phyloP scores from a whole-genome alignment of 495 filamentous ascomycete genomes.

The Cairneyella variabilis region DNA sequence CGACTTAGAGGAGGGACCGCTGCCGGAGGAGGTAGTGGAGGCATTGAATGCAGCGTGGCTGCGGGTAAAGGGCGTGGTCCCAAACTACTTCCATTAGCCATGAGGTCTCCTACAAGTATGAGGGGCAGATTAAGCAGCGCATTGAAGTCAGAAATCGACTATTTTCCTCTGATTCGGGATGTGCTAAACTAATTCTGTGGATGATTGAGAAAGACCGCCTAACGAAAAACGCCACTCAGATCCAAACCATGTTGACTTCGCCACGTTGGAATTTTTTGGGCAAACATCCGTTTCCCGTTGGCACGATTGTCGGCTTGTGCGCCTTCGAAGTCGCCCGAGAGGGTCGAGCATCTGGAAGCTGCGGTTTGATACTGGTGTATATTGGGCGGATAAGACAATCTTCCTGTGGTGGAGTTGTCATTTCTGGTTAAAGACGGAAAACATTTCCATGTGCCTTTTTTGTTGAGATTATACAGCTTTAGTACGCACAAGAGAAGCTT shows the following conservation, averaged over 20 bases:
- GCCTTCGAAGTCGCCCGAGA: slow-evolving; percentile 9
- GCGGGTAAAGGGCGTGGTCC: not conserved
- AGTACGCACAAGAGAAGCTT: not conserved
- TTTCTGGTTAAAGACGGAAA: slow-evolving; percentile 3
- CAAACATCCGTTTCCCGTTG: slow-evolving; percentile 7
- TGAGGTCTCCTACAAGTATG: too few relatives aligned
- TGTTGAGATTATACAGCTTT: not conserved
- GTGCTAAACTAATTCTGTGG: too few relatives aligned
- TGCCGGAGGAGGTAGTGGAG: not conserved
- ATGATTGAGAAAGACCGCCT: too few relatives aligned
- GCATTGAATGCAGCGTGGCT: not conserved
- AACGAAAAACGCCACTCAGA: too few relatives aligned
- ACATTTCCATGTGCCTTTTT: slow-evolving; percentile 1
- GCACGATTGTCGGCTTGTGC: slow-evolving; percentile 10
- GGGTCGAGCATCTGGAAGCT: slow-evolving; percentile 13
- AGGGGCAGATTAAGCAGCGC: too few relatives aligned
- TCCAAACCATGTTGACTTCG: too few relatives aligned
- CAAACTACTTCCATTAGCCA: not conserved
- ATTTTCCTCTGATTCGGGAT: too few relatives aligned
- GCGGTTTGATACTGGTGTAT: slow-evolving; percentile 6
- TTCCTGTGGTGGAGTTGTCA: slow-evolving; percentile 7
- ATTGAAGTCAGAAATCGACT: too few relatives aligned
- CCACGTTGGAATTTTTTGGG: too few relatives aligned
- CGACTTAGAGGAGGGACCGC: too few relatives aligned
- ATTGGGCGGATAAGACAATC: not conserved